Evolutionary conservation across 1,284 basidiomycete genomes (phyloP).

Genomic region (Wolfiporia cocos): DNA sequence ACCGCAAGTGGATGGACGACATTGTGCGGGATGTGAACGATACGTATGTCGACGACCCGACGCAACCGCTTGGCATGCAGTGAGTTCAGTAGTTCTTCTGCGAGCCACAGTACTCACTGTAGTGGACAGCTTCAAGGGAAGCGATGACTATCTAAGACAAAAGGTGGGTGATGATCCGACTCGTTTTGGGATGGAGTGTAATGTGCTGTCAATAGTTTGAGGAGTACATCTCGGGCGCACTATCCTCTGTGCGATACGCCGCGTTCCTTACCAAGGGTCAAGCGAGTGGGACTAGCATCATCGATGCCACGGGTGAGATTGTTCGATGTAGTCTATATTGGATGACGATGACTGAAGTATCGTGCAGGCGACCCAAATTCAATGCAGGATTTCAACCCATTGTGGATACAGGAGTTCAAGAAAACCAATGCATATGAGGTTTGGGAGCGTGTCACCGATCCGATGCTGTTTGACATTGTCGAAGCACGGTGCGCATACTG

Average conservation of each 20-base stretch:
- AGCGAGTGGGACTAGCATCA: conserved; percentile 54
- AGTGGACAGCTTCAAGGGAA: conserved; percentile 73
- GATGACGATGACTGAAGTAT: not conserved
- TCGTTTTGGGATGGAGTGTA: not conserved
- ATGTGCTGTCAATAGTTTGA: conserved; percentile 49
- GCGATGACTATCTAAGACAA: conserved; percentile 85
- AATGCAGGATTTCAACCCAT: conserved; percentile 72
- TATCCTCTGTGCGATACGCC: conserved; percentile 82
- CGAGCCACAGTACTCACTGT: not conserved
- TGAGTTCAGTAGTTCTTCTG: conserved; percentile 31
- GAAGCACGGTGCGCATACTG: conserved; percentile 68
- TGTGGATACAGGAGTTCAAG: conserved; percentile 83
- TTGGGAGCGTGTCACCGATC: conserved; percentile 86
- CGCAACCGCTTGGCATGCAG: conserved; percentile 54
- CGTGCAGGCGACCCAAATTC: conserved; percentile 38
- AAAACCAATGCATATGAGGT: conserved; percentile 79
- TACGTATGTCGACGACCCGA: conserved; percentile 62
- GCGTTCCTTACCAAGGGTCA: conserved; percentile 74
- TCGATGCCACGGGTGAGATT: conserved; percentile 26
- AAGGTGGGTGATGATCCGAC: conserved; percentile 47
- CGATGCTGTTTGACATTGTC: conserved; percentile 85
- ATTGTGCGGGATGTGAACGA: conserved; percentile 33
- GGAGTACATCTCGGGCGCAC: conserved; percentile 77
- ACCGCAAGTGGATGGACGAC: conserved; percentile 94
- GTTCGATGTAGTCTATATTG: conserved; percentile 1